phyloP scores from a whole-genome alignment of 2,329 filamentous ascomycete genomes.

The Alternaria ventricosa region DNA sequence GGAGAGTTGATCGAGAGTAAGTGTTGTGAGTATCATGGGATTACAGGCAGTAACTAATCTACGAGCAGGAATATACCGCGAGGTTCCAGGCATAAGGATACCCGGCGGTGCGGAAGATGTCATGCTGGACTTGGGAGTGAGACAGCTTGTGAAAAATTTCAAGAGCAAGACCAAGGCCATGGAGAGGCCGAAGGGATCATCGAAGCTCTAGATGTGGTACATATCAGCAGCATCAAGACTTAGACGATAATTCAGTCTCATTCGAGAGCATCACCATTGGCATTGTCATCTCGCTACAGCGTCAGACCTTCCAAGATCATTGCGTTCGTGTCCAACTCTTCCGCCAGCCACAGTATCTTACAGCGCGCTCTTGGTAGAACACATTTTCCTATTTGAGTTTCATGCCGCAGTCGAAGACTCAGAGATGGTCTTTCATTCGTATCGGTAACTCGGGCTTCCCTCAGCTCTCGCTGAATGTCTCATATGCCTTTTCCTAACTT shows the following conservation, averaged over 20 bases:
- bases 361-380: neutral
- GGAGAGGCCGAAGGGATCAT: constrained; percentile 51
- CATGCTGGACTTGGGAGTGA: constrained; percentile 71
- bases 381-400: neutral
- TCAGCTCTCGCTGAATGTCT: neutral
- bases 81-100: constrained; percentile 66
- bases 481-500: neutral
- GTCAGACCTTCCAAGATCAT: neutral
- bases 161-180: constrained; percentile 63
- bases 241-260: no score
- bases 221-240: neutral
- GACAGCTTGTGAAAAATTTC: constrained; percentile 75
- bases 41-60: constrained; percentile 16
- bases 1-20: constrained; percentile 74
- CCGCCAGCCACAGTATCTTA: no score
- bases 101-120: constrained; percentile 77
- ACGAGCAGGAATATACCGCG: constrained; percentile 68
- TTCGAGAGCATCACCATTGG: neutral
- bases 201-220: constrained; percentile 49
- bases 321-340: no score
- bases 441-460: neutral
- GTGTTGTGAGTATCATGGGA: constrained; percentile 37
- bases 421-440: neutral
- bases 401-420: neutral
- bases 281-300: no score